Base-by-base conservation (phyloP, 192 early-diverging fungal genomes). In the Coemansia sp. region DNA sequence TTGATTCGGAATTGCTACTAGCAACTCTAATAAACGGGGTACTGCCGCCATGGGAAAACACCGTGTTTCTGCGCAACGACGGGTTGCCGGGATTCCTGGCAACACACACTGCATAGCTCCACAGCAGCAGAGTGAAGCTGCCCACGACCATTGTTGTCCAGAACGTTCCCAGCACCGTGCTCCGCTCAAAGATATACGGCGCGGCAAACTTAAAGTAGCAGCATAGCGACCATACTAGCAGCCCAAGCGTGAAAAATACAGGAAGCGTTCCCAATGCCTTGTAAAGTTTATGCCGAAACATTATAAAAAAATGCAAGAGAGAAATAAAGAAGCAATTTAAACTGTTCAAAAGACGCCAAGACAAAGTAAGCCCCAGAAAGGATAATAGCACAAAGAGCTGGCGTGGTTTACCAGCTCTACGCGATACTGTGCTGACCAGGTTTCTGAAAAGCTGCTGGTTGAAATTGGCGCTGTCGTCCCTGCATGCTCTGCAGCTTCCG, bases 21-120 rank as follows among this genome's bases (percentile, higher is more conserved):
- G 17, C 48, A 10, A 59, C 7, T 5, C 56, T 40, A 11, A 60
- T 39, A 14, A 38, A 64, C 20, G 62, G 48, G 14, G 18, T 18
- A 11, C 36, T 40, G 43, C 56, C 70, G 12, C 43, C 54, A 30
- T 58, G 56, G 36, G 56, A 58, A 3, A 36, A 40, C 26, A 58
- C 28, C 12, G 47, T 50, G 3, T 45, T 9, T 10, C n/a, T 9
- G 31, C 47, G 56, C 26, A 34, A 6, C 4, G 21, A 5, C 7
- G 66, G 49, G 38, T 47, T 60, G 8, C 77, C 77, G 0, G 77
- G 77, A n/a, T 56, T 53, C 0, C 40, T 15, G 15, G 60, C 47
- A 18, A 80, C 71, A 14, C 70, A 73, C 9, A 62, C 53, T 0
- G 48, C 48, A 38, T 80, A 74, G 52, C 66, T 53, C 71, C 71